phyloP scores from a whole-genome alignment of 208 protist genomes.

The Leishmania turanica region DNA sequence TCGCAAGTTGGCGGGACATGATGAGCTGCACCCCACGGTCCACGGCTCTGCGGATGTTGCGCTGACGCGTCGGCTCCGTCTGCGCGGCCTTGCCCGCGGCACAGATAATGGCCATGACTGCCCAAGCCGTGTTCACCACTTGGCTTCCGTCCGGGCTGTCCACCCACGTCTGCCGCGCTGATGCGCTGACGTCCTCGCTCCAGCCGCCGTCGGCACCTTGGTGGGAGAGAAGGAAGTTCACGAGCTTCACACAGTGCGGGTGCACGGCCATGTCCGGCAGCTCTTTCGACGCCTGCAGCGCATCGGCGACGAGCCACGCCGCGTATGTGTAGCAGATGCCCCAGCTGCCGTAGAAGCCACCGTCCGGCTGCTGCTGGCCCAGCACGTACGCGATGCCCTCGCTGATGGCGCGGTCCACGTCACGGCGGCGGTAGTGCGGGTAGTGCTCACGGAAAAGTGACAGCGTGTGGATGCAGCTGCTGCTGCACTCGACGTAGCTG shows the following conservation, averaged over 20 bases:
- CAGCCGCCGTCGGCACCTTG: slow-evolving; percentile 96
- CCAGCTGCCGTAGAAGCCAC: slow-evolving; percentile 96
- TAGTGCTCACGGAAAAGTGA: slow-evolving; percentile 87
- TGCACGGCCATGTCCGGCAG: slow-evolving; percentile 69
- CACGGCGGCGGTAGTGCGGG: slow-evolving; percentile 86
- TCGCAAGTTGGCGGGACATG: slow-evolving; percentile 83
- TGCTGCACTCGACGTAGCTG: slow-evolving; percentile 96
- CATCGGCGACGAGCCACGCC: slow-evolving; percentile 96
- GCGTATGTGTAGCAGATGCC: slow-evolving; percentile 98
- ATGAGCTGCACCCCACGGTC: slow-evolving; percentile 84
- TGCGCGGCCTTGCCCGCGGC: slow-evolving; percentile 46
- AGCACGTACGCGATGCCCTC: slow-evolving; percentile 91
- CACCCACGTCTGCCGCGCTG: slow-evolving; percentile 88
- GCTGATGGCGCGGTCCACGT: slow-evolving; percentile 90
- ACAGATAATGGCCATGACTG: slow-evolving; percentile 93
- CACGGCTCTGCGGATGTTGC: slow-evolving; percentile 58
- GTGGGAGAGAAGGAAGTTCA: slow-evolving; percentile 94
- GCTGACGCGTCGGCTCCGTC: slow-evolving; percentile 21
- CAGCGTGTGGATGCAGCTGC: slow-evolving; percentile 95
- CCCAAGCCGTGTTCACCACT: slow-evolving; percentile 97
- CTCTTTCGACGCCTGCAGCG: slow-evolving; percentile 78
- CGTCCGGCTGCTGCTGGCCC: slow-evolving; percentile 89
- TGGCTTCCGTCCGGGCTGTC: slow-evolving; percentile 89
- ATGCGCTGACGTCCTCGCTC: slow-evolving; percentile 95
- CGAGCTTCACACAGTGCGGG: slow-evolving; percentile 74